Evolutionary conservation across 768 basidiomycete species (phyloP).

Genomic region (Pleurotus ostreatus): DNA sequence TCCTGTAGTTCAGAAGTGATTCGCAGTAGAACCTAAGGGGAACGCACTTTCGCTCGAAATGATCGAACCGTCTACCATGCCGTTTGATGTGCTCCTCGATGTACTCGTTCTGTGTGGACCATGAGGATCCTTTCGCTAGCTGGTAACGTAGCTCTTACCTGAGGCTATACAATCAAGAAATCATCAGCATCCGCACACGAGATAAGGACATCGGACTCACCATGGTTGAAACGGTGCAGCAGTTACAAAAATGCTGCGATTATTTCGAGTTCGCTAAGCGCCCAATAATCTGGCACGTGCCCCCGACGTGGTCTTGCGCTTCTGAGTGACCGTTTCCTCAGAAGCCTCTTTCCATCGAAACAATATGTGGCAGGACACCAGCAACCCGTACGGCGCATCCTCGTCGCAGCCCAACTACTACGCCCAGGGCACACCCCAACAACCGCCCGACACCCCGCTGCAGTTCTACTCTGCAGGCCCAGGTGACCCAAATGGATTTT

Average conservation of each 20-base stretch:
- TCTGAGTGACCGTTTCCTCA: neutral
- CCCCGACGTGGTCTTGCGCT: conserved; percentile 6
- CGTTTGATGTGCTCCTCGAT: conserved; percentile 99
- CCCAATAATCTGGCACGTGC: conserved; percentile 20
- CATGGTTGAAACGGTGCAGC: conserved; percentile 26
- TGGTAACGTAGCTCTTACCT: conserved; percentile 29
- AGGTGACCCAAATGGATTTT: conserved; percentile 53
- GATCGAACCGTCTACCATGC: conserved; percentile 92
- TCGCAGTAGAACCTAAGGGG: neutral
- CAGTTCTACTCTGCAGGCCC: conserved; percentile 60
- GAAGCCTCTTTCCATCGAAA: neutral
- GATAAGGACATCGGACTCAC: conserved; percentile 23
- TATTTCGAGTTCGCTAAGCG: conserved; percentile 16
- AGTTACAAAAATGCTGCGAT: neutral
- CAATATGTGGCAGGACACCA: conserved; percentile 75
- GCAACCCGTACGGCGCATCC: conserved; percentile 54
- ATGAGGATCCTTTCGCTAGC: too few relatives aligned
- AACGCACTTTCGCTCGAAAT: conserved; percentile 90
- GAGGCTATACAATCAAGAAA: conserved; percentile 45
- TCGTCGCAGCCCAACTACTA: conserved; percentile 62
- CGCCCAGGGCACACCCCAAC: conserved; percentile 41
- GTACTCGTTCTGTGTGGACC: conserved; percentile 73
- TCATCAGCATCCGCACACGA: neutral
- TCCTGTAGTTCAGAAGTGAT: neutral
- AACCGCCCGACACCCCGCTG: conserved; percentile 46